Evolutionary conservation across 495 filamentous ascomycete species (phyloP).

Genomic region (Tuber calosporum): DNA sequence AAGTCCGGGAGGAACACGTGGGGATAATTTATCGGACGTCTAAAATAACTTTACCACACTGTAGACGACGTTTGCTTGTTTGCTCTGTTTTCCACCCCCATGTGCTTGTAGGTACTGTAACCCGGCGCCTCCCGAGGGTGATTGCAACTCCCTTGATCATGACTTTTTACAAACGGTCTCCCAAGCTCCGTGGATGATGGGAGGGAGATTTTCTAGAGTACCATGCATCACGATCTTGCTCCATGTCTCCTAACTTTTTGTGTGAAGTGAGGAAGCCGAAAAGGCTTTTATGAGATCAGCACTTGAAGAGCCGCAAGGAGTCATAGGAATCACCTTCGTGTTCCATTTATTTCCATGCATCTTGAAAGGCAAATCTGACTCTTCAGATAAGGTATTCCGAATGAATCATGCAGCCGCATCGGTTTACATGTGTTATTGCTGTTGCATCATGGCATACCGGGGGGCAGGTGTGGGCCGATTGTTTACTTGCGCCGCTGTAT

Average conservation of each 20-base stretch:
- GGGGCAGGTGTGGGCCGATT: background rate
- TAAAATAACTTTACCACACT: too few species aligned
- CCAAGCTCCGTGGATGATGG: background rate
- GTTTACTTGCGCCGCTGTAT: background rate
- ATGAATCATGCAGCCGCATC: background rate
- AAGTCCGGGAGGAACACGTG: background rate
- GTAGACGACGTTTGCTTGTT: background rate
- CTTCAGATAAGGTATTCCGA: slow-evolving; percentile 1
- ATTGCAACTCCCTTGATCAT: background rate
- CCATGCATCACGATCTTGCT: background rate
- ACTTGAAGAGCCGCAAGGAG: background rate
- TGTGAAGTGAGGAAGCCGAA: background rate
- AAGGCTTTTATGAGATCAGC: background rate
- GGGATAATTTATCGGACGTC: too few species aligned
- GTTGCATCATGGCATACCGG: background rate
- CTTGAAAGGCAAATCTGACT: background rate
- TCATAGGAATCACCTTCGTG: background rate
- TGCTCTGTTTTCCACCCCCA: background rate
- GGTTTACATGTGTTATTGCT: background rate
- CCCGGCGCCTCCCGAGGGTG: background rate
- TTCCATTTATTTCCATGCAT: background rate
- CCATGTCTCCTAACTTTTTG: background rate
- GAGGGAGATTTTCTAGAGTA: too few species aligned
- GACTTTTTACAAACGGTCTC: background rate
- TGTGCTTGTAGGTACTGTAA: background rate